These are phyloP conservation scores for Fraxinus angustifolia DNA, from an alignment of 305 asterid genomes.

Conservation along the genomic window DNA sequence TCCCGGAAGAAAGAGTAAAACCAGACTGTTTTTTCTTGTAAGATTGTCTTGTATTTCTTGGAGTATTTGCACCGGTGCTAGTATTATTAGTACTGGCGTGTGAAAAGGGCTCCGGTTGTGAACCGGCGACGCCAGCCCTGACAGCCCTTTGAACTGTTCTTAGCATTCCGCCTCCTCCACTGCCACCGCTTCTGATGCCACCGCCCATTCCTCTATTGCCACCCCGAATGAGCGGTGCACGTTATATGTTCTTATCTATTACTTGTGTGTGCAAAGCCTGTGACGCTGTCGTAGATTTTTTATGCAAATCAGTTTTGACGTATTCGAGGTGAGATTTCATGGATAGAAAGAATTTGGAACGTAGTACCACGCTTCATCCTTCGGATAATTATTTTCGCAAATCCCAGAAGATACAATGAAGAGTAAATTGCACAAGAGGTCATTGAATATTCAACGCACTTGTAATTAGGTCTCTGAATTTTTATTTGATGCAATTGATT, in stretches of 20 bases:
- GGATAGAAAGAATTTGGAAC: neutral
- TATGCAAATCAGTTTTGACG: neutral
- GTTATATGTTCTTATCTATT: conserved; percentile 44
- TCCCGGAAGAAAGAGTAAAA: conserved; percentile 19
- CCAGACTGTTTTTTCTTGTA: neutral
- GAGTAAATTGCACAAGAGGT: neutral
- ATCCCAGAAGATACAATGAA: neutral
- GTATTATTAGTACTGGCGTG: conserved; percentile 21
- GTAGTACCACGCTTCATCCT: neutral
- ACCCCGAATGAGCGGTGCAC: conserved; percentile 48
- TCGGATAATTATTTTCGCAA: neutral
- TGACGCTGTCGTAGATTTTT: conserved; percentile 14
- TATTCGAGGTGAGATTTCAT: neutral
- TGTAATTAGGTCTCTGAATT: neutral
- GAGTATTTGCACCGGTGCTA: neutral
- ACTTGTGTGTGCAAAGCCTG: neutral
- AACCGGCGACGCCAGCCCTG: conserved; percentile 41
- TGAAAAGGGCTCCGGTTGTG: conserved; percentile 50
- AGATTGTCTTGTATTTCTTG: conserved; percentile 16
- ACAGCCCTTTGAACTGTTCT: conserved; percentile 47
- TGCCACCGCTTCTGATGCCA: conserved; percentile 27
- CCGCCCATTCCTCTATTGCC: conserved; percentile 37
- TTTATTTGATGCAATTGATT: neutral
- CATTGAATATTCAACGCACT: neutral
- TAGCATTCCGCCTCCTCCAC: conserved; percentile 42